Evolutionary conservation across 164 flowering plant genomes (phyloP).

Genomic region (Tinospora cordifolia): DNA sequence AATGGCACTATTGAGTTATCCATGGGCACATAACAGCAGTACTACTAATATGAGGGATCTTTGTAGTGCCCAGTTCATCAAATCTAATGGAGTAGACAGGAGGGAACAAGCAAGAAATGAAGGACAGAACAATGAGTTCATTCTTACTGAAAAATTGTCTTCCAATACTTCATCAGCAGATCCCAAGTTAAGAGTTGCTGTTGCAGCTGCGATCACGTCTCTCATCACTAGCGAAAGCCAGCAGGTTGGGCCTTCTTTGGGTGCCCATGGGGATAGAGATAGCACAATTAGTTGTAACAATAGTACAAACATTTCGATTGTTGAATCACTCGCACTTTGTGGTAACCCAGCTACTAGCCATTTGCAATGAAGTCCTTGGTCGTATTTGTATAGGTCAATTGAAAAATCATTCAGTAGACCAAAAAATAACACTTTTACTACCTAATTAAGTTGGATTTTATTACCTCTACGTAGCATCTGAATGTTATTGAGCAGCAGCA

Average conservation of each 20-base stretch:
- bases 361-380: too few relatives aligned
- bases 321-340: too few relatives aligned
- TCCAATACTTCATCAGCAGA: constrained; percentile 56
- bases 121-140: constrained; percentile 20
- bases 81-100: constrained; percentile 3
- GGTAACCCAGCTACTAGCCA: too few relatives aligned
- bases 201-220: constrained; percentile 69
- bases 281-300: too few relatives aligned
- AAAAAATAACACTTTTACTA: too few relatives aligned
- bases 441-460: too few relatives aligned
- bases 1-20: constrained; percentile 18
- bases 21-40: constrained; percentile 20
- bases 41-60: neutral
- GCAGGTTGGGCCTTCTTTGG: neutral
- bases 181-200: constrained; percentile 60
- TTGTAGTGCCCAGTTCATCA: constrained; percentile 3
- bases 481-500: too few relatives aligned
- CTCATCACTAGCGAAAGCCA: constrained; percentile 39
- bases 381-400: too few relatives aligned
- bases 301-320: too few relatives aligned
- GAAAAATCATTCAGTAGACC: too few relatives aligned
- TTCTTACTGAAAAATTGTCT: constrained; percentile 34
- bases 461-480: too few relatives aligned
- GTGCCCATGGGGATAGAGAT: neutral
- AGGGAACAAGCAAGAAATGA: constrained; percentile 6